phyloP scores from a whole-genome alignment of 2,329 filamentous ascomycete genomes.

The Clarireedia hainanense region DNA sequence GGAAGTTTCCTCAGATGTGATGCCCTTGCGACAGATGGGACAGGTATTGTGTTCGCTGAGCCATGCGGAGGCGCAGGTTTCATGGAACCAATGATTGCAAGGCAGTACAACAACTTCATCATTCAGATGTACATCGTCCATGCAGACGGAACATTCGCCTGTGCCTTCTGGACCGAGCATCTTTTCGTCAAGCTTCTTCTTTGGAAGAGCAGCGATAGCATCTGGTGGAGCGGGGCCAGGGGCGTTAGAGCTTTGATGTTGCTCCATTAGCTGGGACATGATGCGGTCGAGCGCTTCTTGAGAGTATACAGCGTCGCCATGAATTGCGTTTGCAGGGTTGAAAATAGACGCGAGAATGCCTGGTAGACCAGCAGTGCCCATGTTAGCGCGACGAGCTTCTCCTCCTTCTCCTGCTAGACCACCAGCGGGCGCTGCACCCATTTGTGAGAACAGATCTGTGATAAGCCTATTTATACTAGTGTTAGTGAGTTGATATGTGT shows the following conservation, averaged over 20 bases:
- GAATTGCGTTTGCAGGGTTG: conserved; percentile 42
- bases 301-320: conserved; percentile 80
- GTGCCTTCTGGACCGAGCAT: conserved; percentile 59
- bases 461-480: conserved; percentile 21
- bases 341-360: conserved; percentile 46
- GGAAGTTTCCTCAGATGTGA: conserved; percentile 18
- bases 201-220: conserved; percentile 67
- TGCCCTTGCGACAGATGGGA: conserved; percentile 61
- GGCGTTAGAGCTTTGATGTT: conserved; percentile 66
- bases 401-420: conserved; percentile 15
- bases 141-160: conserved; percentile 90
- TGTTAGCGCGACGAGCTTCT: conserved; percentile 22
- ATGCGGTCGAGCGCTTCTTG: conserved; percentile 88
- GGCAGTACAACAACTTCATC: conserved; percentile 71
- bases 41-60: conserved; percentile 87
- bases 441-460: conserved; percentile 22
- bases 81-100: conserved; percentile 92
- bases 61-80: conserved; percentile 74
- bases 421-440: conserved; percentile 4
- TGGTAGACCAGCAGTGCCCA: conserved; percentile 38
- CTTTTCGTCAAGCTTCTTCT: conserved; percentile 59
- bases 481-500: conserved; percentile 15
- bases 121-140: conserved; percentile 69
- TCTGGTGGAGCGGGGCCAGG: conserved; percentile 71
- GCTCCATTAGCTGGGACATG: conserved; percentile 81